Evolutionary conservation across 148 eudicot species (phyloP), one percentile per base, ranked within the genome.

Genomic region (Bassia scoparia): DNA sequence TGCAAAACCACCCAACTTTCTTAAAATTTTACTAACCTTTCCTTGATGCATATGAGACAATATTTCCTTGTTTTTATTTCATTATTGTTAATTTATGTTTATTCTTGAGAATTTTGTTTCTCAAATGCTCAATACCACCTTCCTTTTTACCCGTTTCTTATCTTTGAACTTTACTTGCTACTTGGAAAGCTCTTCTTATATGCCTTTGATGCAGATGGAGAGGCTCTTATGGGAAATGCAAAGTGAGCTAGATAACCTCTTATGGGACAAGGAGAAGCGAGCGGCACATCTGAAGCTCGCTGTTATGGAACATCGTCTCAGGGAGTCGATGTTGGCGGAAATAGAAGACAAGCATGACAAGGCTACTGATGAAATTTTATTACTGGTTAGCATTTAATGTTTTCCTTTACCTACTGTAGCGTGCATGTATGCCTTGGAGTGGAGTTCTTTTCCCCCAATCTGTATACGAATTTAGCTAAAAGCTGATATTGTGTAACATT

Each of bases 291-390:
- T 86, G 37, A 77, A 75, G 61, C 43, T 77, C 64, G 86, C 86
- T 24, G 69, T 76, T 69, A 89, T 84, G 83, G 94, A 93, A 61
- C 77, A 70, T 29, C 77, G 74, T 35, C 72, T 81, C 80, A 69
- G 86, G 84, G 87, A 90, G 70, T 76, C 79, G 20, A 81, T 90
- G 84, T 76, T 90, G 71, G 78, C 80, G 62, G 95, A 93, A 78
- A 69, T 90, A 74, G 98, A 90, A 83, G 89, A 86, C 24, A 90
- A 93, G 74, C 97, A 93, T 61, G 95, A 89, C 37, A 81, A 84
- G 71, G 90, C 98, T 56, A 86, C 89, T 69, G 60, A 53, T 43
- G 87, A 86, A 82, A 85, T 93, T 41, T 86, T 90, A 78, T 79
- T 73, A 30, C 81, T 93, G 92, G 98, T 93, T 52, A 78, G 72